Evolutionary conservation across 805 yeast species (phyloP), one percentile per base, ranked within the genome.

Genomic region (Saturnispora sekii): DNA sequence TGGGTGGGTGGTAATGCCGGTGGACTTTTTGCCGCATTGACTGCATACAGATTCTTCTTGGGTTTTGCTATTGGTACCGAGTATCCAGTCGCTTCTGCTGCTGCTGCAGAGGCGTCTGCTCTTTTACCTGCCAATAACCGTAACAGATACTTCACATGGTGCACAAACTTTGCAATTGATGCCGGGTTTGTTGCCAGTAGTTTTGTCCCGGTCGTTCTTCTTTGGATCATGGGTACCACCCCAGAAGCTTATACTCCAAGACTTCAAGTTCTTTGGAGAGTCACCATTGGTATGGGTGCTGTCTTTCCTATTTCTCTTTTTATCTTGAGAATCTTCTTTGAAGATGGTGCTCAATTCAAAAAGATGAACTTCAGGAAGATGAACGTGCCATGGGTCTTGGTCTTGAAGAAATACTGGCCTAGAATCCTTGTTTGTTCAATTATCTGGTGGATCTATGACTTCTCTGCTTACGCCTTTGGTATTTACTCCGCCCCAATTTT

Each of bases 11-110:
- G 81, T 38, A 66, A 78, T 32, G 74, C 85, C 3, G 69, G 74
- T 41, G 96, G 96, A 34, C 73, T 89, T 69, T 76, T 90, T 50
- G 81, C 87, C 12, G 90, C 93, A 16, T 65, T 89, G 44, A 85
- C 95, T 8, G 82, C 81, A 9, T 86, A 82, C 35, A 75, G 97
- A 63, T 85, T 85, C 63, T 81, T 89, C 64, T 67, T 89, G 42
- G 97, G 97, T 65, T 69, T 86, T 51, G 94, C 89, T 56, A 84
- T 90, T 54, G 97, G 97, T 55, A 89, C 94, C 41, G 97, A 89
- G 65, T 89, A 89, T 60, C 96, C 96, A 39, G 82, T 94, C 11
- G 89, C 96, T 38, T 82, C 95, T 8, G 90, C 89, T 15, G 94
- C 95, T 32, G 86, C 94, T 53, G 88, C 96, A 28, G 97, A 89